Evolutionary conservation across 2,329 filamentous ascomycete species (phyloP).

Genomic region (Tolypocladium ovalisporum): DNA sequence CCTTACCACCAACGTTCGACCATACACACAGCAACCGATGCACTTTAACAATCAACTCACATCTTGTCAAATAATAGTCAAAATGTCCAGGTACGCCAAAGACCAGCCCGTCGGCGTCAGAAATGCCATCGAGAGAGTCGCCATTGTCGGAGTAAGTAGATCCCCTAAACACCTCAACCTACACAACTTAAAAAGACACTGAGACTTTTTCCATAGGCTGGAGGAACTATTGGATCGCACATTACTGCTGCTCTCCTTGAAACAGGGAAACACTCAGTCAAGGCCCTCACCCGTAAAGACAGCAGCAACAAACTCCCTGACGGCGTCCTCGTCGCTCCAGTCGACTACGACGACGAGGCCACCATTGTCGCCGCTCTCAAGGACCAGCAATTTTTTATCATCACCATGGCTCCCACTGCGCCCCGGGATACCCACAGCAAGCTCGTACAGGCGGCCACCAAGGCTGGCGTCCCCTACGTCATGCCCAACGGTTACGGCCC

Average conservation of each 20-base stretch:
- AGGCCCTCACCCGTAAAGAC: constrained; percentile 34
- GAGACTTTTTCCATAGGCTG: no score
- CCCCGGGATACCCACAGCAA: constrained; percentile 33
- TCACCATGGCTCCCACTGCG: constrained; percentile 35
- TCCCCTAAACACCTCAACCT: background rate
- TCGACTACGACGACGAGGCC: constrained; percentile 33
- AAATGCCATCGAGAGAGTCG: constrained; percentile 26
- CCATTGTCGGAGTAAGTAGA: constrained; percentile 30
- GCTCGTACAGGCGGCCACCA: constrained; percentile 42
- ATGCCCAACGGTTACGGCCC: constrained; percentile 39
- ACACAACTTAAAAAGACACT: background rate
- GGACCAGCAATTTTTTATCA: constrained; percentile 44
- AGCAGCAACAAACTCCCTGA: constrained; percentile 30
- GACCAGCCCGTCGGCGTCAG: constrained; percentile 10
- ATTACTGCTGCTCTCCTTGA: constrained; percentile 29
- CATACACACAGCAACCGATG: background rate
- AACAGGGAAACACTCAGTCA: constrained; percentile 38
- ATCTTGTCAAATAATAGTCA: background rate
- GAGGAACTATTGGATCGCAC: constrained; percentile 26
- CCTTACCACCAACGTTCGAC: background rate
- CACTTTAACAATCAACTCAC: no score
- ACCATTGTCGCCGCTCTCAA: constrained; percentile 36
- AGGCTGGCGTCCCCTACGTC: constrained; percentile 42
- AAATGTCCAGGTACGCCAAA: constrained; percentile 9
- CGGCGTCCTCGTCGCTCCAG: constrained; percentile 26